Percentiles rank a stretch among this genome's conserved stretches.
Conservation (phyloP, 164 flowering plant genomes). For the Platanus orientalis region DNA sequence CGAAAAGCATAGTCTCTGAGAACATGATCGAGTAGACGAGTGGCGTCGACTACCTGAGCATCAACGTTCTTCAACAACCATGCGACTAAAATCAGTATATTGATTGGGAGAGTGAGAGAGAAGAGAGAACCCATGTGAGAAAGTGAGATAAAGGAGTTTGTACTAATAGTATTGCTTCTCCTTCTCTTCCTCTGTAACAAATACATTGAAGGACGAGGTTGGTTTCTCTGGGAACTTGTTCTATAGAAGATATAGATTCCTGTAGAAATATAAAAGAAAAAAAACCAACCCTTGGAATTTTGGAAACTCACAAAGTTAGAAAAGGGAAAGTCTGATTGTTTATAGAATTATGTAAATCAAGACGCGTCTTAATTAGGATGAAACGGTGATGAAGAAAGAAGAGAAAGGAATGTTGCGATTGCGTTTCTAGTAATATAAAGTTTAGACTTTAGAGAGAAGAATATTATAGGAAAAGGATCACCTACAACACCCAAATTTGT, state of each 20-base stretch:
- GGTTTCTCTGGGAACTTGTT: background rate
- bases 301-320: too few species aligned
- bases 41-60: conserved; percentile 35
- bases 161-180: background rate
- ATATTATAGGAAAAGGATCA: too few species aligned
- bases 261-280: too few species aligned
- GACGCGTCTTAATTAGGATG: conserved; percentile 8
- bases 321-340: too few species aligned
- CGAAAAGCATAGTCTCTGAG: conserved; percentile 61
- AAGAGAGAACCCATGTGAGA: conserved; percentile 31
- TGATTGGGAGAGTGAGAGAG: conserved; percentile 7
- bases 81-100: conserved; percentile 8
- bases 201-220: conserved; percentile 2
- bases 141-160: background rate
- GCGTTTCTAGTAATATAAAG: conserved; percentile 1
- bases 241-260: background rate
- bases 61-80: conserved; percentile 1
- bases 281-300: too few species aligned
- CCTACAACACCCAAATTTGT: too few species aligned
- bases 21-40: conserved; percentile 53
- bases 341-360: conserved; percentile 1
- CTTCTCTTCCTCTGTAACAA: background rate
- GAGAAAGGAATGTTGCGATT: conserved; percentile 11
- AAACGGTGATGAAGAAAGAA: conserved; percentile 7
- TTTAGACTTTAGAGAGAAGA: too few species aligned